Conservation (phyloP, 495 filamentous ascomycete species). For the Staphylotrichum longicolle region DNA sequence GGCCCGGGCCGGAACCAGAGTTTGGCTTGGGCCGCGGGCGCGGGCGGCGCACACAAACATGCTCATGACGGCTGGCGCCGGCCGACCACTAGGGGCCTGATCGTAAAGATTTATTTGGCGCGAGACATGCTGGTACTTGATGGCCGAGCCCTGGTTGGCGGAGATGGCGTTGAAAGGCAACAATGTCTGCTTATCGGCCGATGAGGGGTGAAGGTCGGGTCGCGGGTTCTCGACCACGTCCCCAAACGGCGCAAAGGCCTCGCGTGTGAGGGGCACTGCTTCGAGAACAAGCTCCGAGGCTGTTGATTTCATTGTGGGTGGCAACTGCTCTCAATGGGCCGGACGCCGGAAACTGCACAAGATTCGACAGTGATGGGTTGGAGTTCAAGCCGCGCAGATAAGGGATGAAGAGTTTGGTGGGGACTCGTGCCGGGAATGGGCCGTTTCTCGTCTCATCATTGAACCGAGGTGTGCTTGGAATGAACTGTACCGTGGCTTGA, state of each 20-base stretch:
- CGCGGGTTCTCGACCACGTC: constrained; percentile 73
- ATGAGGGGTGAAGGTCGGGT: constrained; percentile 48
- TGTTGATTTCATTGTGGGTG: constrained; percentile 17
- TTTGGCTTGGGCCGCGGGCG: constrained; percentile 36
- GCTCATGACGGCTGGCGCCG: constrained; percentile 66
- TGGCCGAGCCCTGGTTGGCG: constrained; percentile 83
- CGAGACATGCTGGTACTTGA: constrained; percentile 80
- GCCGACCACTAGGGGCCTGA: constrained; percentile 59
- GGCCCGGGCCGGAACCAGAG: not conserved
- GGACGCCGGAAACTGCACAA: no score
- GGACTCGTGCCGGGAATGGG: not conserved
- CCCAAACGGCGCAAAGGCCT: constrained; percentile 76
- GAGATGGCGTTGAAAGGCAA: constrained; percentile 44
- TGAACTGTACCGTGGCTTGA: no score
- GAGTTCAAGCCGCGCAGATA: no score
- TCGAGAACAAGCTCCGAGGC: constrained; percentile 36
- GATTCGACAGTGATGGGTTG: no score
- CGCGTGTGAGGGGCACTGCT: constrained; percentile 60
- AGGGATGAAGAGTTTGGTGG: not conserved
- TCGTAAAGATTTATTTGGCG: constrained; percentile 65
- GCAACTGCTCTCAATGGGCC: not conserved
- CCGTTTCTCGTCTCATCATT: no score
- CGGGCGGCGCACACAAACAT: constrained; percentile 88
- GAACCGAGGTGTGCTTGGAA: no score
- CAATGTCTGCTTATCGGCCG: constrained; percentile 10